Evolutionary conservation across 352 stramenopile species (phyloP), one percentile per base, ranked within the genome.

Genomic region (Pythium insidiosum): DNA sequence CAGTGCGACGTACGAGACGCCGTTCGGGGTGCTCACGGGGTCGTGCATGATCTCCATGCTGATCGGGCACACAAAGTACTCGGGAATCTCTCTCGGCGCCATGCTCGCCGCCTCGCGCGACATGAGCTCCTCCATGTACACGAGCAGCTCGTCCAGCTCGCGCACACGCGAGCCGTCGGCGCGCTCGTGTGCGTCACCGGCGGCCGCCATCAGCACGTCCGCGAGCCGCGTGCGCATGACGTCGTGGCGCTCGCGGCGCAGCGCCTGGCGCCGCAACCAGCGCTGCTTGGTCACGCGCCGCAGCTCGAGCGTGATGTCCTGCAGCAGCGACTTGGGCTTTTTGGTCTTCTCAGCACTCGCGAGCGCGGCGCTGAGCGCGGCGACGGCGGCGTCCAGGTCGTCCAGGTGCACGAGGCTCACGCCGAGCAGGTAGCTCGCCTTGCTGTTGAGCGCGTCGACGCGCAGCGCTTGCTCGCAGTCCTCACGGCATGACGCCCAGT

Each of bases 11-110:
- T 84, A 88, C 68, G 75, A 88, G 30, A 91, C 58, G 43, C 76
- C 79, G 33, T 88, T 91, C 20, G 79, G 79, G 2, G 79, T 89
- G 33, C 63, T 82, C 29, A 91, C 71, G 1, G 79, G 76, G 41
- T 91, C 76, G 1, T 57, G 44, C 76, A 91, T 89, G 53, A 91
- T 63, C 56, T 88, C 79, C 76, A 91, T 88, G 51, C 72, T 87
- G 38, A 91, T 78, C 10, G 79, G 76, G 33, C 79, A 91, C 21
- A 86, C 43, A 35, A 88, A 87, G 35, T 88, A 88, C 47, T 91
- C 76, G 16, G 79, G 79, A 3, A 88, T 56, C 21, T 76, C 51
- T n/a, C 70, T 56, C 24, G 63, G 66, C 36, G 68, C 64, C 52
- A 85, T 66, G 20, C 64, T 50, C 21, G 51, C 55, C 54, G 84